phyloP scores from a whole-genome alignment of 106 monocot species.

The Dactylorhiza incarnata region DNA sequence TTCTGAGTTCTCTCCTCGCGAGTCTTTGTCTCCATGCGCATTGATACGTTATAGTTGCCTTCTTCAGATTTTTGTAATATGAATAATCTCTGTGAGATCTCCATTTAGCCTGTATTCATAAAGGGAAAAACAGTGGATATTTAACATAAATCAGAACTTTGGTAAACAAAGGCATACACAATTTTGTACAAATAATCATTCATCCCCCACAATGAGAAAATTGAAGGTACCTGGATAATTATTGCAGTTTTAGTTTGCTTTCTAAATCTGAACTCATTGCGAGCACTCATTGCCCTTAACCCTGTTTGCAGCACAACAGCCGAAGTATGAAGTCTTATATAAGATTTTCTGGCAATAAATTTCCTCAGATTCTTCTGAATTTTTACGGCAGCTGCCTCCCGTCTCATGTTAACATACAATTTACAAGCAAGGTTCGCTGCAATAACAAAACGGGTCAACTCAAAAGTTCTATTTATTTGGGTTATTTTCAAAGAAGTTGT shows the following conservation, averaged over 20 bases:
- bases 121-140: background rate
- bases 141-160: constrained; percentile 1
- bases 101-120: constrained; percentile 51
- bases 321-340: constrained; percentile 27
- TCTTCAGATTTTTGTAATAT: constrained; percentile 58
- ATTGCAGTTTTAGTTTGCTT: constrained; percentile 70
- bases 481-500: background rate
- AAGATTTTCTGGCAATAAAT: constrained; percentile 41
- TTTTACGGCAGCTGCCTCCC: constrained; percentile 63
- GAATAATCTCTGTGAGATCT: constrained; percentile 53
- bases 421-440: constrained; percentile 66
- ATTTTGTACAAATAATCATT: background rate
- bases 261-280: constrained; percentile 67
- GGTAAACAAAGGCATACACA: background rate
- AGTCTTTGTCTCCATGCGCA: constrained; percentile 89
- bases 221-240: constrained; percentile 52
- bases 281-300: constrained; percentile 61
- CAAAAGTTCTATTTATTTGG: constrained; percentile 3
- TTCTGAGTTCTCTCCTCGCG: constrained; percentile 73
- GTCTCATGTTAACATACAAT: constrained; percentile 57
- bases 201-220: background rate
- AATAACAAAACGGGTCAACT: constrained; percentile 1
- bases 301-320: constrained; percentile 66
- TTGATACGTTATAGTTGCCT: constrained; percentile 60
- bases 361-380: constrained; percentile 65